These are phyloP conservation scores for Hsuehochloa calcarea DNA, from an alignment of 176 grass and related monocot species.

Conservation along the genomic window DNA sequence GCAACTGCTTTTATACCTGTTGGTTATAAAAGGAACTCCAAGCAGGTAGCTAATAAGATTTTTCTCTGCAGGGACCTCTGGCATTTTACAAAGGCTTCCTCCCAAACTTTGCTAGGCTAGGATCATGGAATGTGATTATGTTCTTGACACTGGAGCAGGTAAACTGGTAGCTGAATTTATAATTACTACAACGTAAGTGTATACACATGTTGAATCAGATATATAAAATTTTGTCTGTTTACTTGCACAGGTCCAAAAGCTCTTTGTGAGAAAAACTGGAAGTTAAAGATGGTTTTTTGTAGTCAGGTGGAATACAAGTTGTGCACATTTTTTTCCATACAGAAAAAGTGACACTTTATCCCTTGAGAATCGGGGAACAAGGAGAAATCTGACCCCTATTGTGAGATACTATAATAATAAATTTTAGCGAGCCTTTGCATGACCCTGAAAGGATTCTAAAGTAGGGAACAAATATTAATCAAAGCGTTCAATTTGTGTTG, in stretches of 20 bases:
- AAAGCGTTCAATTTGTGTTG: constrained; percentile 5
- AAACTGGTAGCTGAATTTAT: not conserved
- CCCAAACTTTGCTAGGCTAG: constrained; percentile 85
- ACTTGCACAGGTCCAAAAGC: constrained; percentile 62
- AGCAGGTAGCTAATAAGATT: not conserved
- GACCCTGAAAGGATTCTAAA: not conserved
- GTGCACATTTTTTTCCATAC: not conserved
- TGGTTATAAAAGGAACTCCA: not conserved
- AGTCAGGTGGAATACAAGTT: too few species aligned
- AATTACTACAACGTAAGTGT: not conserved
- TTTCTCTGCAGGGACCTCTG: constrained; percentile 67
- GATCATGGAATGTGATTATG: constrained; percentile 99
- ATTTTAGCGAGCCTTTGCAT: not conserved
- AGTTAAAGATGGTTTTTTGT: constrained; percentile 9
- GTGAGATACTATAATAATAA: constrained; percentile 13
- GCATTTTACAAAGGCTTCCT: constrained; percentile 93
- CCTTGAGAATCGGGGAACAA: constrained; percentile 21
- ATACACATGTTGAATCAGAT: not conserved
- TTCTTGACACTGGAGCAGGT: constrained; percentile 98
- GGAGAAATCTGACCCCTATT: constrained; percentile 7
- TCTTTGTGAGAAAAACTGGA: constrained; percentile 54
- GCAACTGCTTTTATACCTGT: not conserved
- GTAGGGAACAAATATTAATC: not conserved
- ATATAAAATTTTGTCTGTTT: not conserved
- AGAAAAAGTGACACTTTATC: not conserved